Percentiles rank a stretch among this genome's conserved stretches.
Evolutionary conservation across 108 stramenopile genomes (phyloP).

Genomic region (Nitzschia inconspicua): DNA sequence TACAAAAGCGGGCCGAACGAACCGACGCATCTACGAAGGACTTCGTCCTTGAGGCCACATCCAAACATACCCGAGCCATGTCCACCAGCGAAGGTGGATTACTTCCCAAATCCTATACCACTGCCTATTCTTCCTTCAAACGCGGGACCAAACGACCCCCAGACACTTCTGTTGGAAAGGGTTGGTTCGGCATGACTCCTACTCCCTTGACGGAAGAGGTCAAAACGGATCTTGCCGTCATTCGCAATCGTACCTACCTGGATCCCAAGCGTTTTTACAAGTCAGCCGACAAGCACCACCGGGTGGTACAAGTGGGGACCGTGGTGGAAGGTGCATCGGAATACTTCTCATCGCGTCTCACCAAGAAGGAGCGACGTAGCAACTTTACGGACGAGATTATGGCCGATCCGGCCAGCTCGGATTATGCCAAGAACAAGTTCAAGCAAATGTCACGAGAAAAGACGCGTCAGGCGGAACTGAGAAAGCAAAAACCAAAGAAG

Average conservation of each 20-base stretch:
- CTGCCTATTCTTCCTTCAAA: conserved; percentile 49
- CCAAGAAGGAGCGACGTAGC: conserved; percentile 77
- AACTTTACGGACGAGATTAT: conserved; percentile 91
- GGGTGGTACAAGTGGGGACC: conserved; percentile 69
- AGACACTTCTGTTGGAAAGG: conserved; percentile 56
- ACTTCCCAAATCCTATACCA: conserved; percentile 17
- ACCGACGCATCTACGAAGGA: conserved; percentile 34
- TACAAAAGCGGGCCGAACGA: conserved; percentile 39
- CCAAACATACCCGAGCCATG: conserved; percentile 14
- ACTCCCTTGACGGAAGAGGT: conserved; percentile 56
- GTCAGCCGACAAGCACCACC: conserved; percentile 58
- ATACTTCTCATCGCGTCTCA: conserved; percentile 78
- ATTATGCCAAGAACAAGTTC: conserved; percentile 68
- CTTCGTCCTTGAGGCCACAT: conserved; percentile 29
- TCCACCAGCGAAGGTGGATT: conserved; percentile 1
- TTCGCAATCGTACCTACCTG: conserved; percentile 89
- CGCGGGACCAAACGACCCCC: conserved; percentile 26
- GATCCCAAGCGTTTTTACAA: conserved; percentile 98
- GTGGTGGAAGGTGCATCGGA: conserved; percentile 88
- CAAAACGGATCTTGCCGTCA: conserved; percentile 56
- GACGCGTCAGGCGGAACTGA: conserved; percentile 12
- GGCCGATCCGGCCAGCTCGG: conserved; percentile 54
- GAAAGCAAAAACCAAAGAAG: conserved; percentile 21
- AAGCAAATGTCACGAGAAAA: conserved; percentile 61
- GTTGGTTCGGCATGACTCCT: conserved; percentile 77